phyloP scores from a whole-genome alignment of 2,329 filamentous ascomycete species.

The Phyllosticta citribraziliensis region DNA sequence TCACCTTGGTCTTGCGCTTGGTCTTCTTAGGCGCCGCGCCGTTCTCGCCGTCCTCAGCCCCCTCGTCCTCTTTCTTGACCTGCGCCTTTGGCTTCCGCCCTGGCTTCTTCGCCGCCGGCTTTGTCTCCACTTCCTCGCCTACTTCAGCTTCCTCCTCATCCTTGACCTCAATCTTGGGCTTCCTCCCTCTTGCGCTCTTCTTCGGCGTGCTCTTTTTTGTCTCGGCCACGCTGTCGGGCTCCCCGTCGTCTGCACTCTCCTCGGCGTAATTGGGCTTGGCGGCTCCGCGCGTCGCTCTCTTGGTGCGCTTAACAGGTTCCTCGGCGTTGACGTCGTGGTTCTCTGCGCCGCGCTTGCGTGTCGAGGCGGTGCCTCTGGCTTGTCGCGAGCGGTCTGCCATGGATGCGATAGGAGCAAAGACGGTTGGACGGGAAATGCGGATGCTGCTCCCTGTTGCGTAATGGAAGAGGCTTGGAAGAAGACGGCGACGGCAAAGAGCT shows the following conservation, averaged over 20 bases:
- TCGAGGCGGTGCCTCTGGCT: neutral
- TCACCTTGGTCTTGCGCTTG: slow-evolving; percentile 43
- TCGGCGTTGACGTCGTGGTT: neutral
- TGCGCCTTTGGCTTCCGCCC: slow-evolving; percentile 6
- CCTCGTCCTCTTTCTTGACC: slow-evolving; percentile 5
- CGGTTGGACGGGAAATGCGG: neutral
- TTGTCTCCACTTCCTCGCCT: slow-evolving; percentile 7
- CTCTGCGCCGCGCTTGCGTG: neutral
- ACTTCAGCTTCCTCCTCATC: slow-evolving; percentile 12
- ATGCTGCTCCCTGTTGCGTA: neutral
- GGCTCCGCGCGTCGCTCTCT: slow-evolving; percentile 1
- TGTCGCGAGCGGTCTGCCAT: neutral
- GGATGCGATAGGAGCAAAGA: neutral
- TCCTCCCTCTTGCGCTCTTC: neutral
- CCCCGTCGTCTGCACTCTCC: slow-evolving; percentile 3
- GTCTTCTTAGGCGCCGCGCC: slow-evolving; percentile 14
- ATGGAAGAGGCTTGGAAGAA: neutral
- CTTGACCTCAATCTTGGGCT: slow-evolving; percentile 15
- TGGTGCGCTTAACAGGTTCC: slow-evolving; percentile 1
- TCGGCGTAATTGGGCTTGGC: slow-evolving; percentile 4
- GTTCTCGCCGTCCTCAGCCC: slow-evolving; percentile 3
- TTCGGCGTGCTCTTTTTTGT: neutral
- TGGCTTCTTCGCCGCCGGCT: slow-evolving; percentile 8
- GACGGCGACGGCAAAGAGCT: neutral
- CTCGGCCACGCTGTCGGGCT: neutral